These are phyloP conservation scores for Tephrocybe sp. DNA, from an alignment of 768 basidiomycete species.

Conservation along the genomic window DNA sequence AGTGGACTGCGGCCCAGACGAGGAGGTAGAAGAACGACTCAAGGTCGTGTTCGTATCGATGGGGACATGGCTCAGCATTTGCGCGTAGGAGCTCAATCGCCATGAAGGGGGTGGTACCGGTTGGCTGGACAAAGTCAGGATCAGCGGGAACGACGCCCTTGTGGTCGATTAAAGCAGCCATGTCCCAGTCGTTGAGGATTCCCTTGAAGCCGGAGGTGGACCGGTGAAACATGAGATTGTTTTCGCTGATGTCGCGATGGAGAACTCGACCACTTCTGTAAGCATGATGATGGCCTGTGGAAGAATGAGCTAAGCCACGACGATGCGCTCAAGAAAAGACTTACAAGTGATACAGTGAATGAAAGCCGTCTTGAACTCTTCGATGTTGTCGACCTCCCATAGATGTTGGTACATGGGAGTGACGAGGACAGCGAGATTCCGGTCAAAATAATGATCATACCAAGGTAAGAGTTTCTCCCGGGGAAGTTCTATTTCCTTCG, in stretches of 20 bases:
- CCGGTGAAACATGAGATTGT: slow-evolving; percentile 1
- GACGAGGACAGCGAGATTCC: neutral
- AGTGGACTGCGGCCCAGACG: slow-evolving; percentile 8
- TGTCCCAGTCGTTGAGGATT: slow-evolving; percentile 1
- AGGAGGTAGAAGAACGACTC: slow-evolving; percentile 13
- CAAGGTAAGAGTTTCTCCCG: neutral
- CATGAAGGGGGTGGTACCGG: slow-evolving; percentile 2
- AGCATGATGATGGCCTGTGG: neutral
- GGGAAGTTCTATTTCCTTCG: slow-evolving; percentile 2
- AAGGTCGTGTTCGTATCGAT: slow-evolving; percentile 5
- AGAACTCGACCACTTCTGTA: neutral
- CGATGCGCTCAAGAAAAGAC: neutral
- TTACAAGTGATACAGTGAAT: neutral
- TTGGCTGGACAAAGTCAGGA: neutral
- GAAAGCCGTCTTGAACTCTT: neutral
- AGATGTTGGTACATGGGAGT: neutral
- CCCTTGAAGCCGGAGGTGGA: neutral
- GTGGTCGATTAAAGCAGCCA: neutral
- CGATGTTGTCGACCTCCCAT: slow-evolving; percentile 1
- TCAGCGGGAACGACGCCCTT: neutral
- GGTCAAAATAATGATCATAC: neutral
- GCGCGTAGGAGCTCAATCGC: neutral
- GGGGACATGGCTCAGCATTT: neutral
- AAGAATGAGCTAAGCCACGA: neutral
- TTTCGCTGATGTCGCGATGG: slow-evolving; percentile 3